Evolutionary conservation across 179 eudicot genomes (phyloP), one percentile per base, ranked within the genome.

Genomic region (Nepenthes alata): DNA sequence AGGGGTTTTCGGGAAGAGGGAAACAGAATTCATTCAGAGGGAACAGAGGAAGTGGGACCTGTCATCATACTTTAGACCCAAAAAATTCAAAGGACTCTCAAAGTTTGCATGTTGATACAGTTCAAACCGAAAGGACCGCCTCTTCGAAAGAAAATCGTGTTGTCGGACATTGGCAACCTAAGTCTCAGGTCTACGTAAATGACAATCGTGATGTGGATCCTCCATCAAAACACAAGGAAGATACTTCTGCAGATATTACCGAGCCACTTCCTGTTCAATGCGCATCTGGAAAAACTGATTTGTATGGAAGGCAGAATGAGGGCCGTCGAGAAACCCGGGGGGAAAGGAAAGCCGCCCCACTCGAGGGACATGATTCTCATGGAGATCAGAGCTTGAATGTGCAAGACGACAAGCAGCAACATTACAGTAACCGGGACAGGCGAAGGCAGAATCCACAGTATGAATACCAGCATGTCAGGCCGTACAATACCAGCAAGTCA

Each of bases 111-210:
- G 54, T 67, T 50, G 87, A 81, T 59, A 57, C 72, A 38, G 75
- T 50, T 45, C 88, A 80, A 62, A 54, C 49, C 9, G 96, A 85
- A 53, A 84, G 67, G 75, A 68, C 48, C 57, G 36, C 41, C 41
- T 57, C 80, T 54, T 69, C 72, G 7, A 81, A 75, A 70, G 93
- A 84, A 39, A 81, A 59, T 58, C 81, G 81, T 13, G 57, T 80
- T 36, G 44, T 74, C 5, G 66, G 94, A 67, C 93, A 85, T 14
- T 94, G 99, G 99, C 85, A 94, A 75, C 96, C 94, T 37, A 94
- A 87, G 68, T 72, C 89, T 51, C 81, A 78, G 64, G 72, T 72
- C 3, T n/a, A 67, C 66, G 62, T 78, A 3, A 68, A 47, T 48
- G 75, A 71, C 64, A 67, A 61, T 63, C 78, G 67, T 47, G 74